Evolutionary conservation across 2,329 filamentous ascomycete species (phyloP), one percentile per base, ranked within the genome.

Genomic region (Leptographium flavum): DNA sequence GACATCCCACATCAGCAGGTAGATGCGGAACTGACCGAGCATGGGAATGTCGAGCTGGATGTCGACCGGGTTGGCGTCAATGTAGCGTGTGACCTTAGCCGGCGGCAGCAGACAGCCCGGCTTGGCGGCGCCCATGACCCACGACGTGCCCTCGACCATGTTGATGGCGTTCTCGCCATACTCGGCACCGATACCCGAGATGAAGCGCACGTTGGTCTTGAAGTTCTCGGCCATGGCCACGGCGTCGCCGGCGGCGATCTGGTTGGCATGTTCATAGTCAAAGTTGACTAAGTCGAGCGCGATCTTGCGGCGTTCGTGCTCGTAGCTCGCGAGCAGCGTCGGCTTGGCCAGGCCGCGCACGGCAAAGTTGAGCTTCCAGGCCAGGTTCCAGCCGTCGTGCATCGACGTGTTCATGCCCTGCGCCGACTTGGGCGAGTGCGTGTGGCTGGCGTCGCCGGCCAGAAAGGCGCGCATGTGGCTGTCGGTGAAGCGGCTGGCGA

Each of bases 31-130:
- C 56, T 88, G 83, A 23, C 83, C 79, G 6, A 87, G 66, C 60
- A 86, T 74, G 2, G 83, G 83, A 38, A 87, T 83, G 55, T 87
- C 83, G 6, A 86, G 74, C 57, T 88, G 81, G 25, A 87, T 65
- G 53, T 87, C 79, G 36, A 88, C 76, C 0, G 83, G 83, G 54
- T 87, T 88, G 4, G 82, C 79, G 60, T 88, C 83, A 43, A 87
- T 73, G 56, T 81, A 87, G 25, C 83, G 73, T 1, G 80, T 83
- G 17, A 81, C 81, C 60, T 76, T 82, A 35, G 79, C 79, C 3
- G 83, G 83, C 3, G 78, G 72, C 23, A 83, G 66, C 21, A 74
- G 63, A 42, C 69, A 73, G 8, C 73, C 73, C 4, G 71, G 71
- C 49, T 67, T 68, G 39, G 69, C 69, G 23, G 70, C 51, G 42